Percentiles rank a stretch among this genome's conserved stretches.
Conservation (phyloP, 306 rosid species). For the Citrullus amarus region DNA sequence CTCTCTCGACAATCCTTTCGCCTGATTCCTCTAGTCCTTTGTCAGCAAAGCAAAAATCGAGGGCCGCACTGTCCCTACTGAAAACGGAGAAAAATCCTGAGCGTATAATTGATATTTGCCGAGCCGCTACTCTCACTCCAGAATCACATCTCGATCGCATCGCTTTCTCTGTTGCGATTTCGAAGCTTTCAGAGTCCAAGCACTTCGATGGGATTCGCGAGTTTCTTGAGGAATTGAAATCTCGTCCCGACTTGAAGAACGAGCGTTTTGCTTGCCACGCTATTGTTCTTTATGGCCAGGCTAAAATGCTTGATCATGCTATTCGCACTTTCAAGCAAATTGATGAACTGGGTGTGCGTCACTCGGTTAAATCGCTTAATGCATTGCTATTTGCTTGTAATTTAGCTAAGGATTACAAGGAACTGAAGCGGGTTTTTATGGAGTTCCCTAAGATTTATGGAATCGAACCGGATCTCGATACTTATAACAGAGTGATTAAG, state of each 20-base stretch:
- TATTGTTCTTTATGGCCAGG: slow-evolving; percentile 68
- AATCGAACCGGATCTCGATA: slow-evolving; percentile 42
- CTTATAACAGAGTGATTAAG: slow-evolving; percentile 50
- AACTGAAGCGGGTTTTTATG: slow-evolving; percentile 42
- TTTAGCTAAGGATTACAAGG: slow-evolving; percentile 42
- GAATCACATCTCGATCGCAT: slow-evolving; percentile 56
- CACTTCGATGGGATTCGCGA: slow-evolving; percentile 44
- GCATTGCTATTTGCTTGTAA: slow-evolving; percentile 47
- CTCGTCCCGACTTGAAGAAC: slow-evolving; percentile 51
- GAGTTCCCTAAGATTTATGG: slow-evolving; percentile 47
- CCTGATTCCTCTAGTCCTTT: slow-evolving; percentile 30
- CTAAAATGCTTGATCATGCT: slow-evolving; percentile 55
- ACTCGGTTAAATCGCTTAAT: slow-evolving; percentile 47
- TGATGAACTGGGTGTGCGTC: slow-evolving; percentile 25
- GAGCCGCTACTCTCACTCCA: slow-evolving; percentile 62
- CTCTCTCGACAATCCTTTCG: slow-evolving; percentile 46
- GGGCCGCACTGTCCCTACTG: slow-evolving; percentile 45
- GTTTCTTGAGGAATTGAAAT: slow-evolving; percentile 37
- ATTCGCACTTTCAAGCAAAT: slow-evolving; percentile 34
- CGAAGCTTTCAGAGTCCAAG: slow-evolving; percentile 41
- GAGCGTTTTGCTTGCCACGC: slow-evolving; percentile 53
- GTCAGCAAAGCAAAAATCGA: slow-evolving; percentile 34
- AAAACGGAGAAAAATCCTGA: slow-evolving; percentile 57
- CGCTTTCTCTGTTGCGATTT: slow-evolving; percentile 48
- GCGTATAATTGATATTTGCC: slow-evolving; percentile 56